A percentile compares a stretch with the other conserved stretches of the same genome.
phyloP scores from a whole-genome alignment of 23 red algal genomes.

The Gracilaria domingensis region DNA sequence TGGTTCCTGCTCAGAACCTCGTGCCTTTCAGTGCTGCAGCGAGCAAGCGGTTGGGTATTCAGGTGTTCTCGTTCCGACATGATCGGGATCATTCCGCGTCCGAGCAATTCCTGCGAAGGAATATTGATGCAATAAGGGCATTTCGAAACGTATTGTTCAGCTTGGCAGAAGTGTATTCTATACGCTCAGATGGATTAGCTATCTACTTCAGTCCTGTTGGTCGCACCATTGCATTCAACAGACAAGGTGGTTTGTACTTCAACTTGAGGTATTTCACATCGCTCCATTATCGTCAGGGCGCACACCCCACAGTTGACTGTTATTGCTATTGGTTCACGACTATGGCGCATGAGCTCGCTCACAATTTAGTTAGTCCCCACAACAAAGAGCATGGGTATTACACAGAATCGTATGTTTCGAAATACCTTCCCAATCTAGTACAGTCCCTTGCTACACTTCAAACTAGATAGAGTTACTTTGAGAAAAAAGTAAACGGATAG shows the following conservation, averaged over 20 bases:
- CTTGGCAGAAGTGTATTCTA: slow-evolving; percentile 42
- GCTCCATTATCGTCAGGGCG: slow-evolving; percentile 36
- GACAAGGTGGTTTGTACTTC: slow-evolving; percentile 44
- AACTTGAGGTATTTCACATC: slow-evolving; percentile 67
- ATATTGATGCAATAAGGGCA: slow-evolving; percentile 10
- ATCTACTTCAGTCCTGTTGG: slow-evolving; percentile 50
- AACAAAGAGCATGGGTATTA: slow-evolving; percentile 66
- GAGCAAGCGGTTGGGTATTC: slow-evolving; percentile 33
- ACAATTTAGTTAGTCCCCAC: slow-evolving; percentile 65
- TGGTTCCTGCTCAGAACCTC: slow-evolving; percentile 43
- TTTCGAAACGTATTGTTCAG: slow-evolving; percentile 34
- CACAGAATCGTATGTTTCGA: slow-evolving; percentile 53
- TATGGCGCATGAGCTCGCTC: slow-evolving; percentile 77
- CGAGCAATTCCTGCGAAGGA: slow-evolving; percentile 15
- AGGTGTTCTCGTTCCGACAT: slow-evolving; percentile 40
- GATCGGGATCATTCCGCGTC: not conserved
- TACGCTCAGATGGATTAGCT: slow-evolving; percentile 39
- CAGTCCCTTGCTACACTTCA: slow-evolving; percentile 16
- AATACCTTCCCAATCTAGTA: slow-evolving; percentile 33
- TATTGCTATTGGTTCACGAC: slow-evolving; percentile 63
- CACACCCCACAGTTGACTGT: slow-evolving; percentile 20
- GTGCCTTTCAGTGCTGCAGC: not conserved
- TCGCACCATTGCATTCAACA: slow-evolving; percentile 67
- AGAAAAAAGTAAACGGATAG: not conserved
- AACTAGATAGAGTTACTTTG: not conserved